phyloP scores from a whole-genome alignment of 2,329 filamentous ascomycete species.

The Stagonosporopsis rhizophila region DNA sequence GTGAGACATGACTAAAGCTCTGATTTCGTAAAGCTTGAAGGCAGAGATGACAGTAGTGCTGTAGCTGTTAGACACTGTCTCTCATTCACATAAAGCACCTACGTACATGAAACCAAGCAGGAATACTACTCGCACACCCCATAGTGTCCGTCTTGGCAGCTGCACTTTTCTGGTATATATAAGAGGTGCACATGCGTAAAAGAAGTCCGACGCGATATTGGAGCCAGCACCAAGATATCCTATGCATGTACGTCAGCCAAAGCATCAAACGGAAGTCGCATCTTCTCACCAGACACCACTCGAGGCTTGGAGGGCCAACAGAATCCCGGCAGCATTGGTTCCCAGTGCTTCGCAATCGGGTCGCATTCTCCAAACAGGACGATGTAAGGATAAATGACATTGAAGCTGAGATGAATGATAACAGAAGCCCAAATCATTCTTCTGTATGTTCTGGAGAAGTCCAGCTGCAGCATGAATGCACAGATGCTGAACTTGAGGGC shows the following conservation, averaged over 20 bases:
- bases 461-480: slow-evolving; percentile 14
- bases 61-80: background rate
- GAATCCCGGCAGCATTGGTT: slow-evolving; percentile 1
- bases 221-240: slow-evolving; percentile 9
- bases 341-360: slow-evolving; percentile 13
- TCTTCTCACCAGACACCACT: slow-evolving; percentile 3
- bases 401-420: slow-evolving; percentile 8
- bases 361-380: slow-evolving; percentile 6
- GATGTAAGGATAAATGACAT: slow-evolving; percentile 10
- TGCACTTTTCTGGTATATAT: slow-evolving; percentile 14
- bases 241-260: background rate
- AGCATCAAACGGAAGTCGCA: too few species aligned
- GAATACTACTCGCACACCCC: slow-evolving; percentile 19
- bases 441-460: slow-evolving; percentile 11
- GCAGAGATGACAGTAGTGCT: slow-evolving; percentile 19
- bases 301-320: slow-evolving; percentile 14
- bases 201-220: slow-evolving; percentile 17
- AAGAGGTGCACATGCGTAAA: slow-evolving; percentile 17
- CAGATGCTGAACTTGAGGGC: slow-evolving; percentile 18
- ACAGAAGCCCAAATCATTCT: slow-evolving; percentile 6
- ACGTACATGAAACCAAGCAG: slow-evolving; percentile 16
- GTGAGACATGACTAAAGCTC: slow-evolving; percentile 2
- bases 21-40: slow-evolving; percentile 20
- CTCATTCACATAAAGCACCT: background rate
- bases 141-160: slow-evolving; percentile 6